These are phyloP conservation scores for Lachnellula cervina DNA, from an alignment of 2,329 filamentous ascomycete genomes.

Conservation along the genomic window DNA sequence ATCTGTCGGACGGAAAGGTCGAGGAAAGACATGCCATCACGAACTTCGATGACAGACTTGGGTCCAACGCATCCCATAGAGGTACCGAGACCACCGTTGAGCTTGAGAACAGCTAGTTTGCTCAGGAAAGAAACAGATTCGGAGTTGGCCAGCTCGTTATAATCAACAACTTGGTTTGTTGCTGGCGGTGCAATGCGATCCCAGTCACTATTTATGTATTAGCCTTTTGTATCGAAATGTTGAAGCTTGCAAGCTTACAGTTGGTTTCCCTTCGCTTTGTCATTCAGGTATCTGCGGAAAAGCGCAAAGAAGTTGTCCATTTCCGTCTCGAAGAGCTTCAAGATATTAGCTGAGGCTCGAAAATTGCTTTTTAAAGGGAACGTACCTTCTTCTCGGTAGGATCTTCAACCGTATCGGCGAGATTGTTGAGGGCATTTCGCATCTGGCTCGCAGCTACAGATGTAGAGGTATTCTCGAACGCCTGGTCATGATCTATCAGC, in stretches of 20 bases:
- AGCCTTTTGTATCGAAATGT: background rate
- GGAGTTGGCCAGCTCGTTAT: slow-evolving; percentile 81
- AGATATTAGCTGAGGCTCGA: slow-evolving; percentile 12
- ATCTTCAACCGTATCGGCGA: slow-evolving; percentile 85
- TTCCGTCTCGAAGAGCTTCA: slow-evolving; percentile 89
- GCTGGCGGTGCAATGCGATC: slow-evolving; percentile 93
- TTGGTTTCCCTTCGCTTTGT: slow-evolving; percentile 96
- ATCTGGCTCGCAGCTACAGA: slow-evolving; percentile 98
- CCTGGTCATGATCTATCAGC: slow-evolving; percentile 53
- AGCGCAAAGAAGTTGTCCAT: slow-evolving; percentile 99
- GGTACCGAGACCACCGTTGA: slow-evolving; percentile 98
- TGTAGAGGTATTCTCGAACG: slow-evolving; percentile 98
- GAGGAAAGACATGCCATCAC: slow-evolving; percentile 99
- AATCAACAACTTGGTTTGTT: slow-evolving; percentile 89
- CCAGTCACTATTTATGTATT: slow-evolving; percentile 65
- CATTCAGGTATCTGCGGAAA: slow-evolving; percentile 96
- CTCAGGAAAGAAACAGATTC: slow-evolving; percentile 91
- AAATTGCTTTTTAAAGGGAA: background rate
- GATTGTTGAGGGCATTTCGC: slow-evolving; percentile 92
- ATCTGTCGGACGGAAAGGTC: slow-evolving; percentile 98
- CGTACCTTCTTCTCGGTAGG: slow-evolving; percentile 76
- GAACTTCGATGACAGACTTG: slow-evolving; percentile 99
- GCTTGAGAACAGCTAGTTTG: slow-evolving; percentile 97
- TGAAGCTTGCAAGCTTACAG: slow-evolving; percentile 48
- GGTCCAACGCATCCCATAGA: slow-evolving; percentile 99